phyloP scores from a whole-genome alignment of 345 rosid genomes.

The Camelina laxa region DNA sequence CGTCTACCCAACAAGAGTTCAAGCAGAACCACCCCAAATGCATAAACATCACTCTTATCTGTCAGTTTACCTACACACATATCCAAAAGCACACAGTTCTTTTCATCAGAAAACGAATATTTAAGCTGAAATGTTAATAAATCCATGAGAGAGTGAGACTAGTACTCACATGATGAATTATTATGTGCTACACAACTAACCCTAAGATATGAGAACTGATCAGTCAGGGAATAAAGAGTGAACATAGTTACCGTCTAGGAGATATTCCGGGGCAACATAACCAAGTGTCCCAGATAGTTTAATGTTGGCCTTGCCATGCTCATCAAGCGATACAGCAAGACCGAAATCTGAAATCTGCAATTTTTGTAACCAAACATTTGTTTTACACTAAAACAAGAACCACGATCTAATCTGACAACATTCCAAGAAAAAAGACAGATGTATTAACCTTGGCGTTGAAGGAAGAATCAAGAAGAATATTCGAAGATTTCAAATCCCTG shows the following conservation, averaged over 20 bases:
- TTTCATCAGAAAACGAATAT: neutral
- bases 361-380: conserved; percentile 1
- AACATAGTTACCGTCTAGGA: conserved; percentile 66
- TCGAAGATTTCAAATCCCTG: conserved; percentile 95
- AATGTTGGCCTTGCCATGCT: conserved; percentile 60
- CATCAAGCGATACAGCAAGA: conserved; percentile 75
- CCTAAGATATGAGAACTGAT: neutral
- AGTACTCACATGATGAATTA: neutral
- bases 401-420: neutral
- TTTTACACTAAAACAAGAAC: conserved; percentile 1
- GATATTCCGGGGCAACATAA: conserved; percentile 92
- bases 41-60: conserved; percentile 96
- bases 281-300: conserved; percentile 96
- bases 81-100: conserved; percentile 34
- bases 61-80: conserved; percentile 69
- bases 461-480: conserved; percentile 85
- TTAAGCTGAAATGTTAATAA: neutral
- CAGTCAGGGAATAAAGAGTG: neutral
- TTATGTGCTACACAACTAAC: neutral
- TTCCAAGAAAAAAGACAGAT: neutral
- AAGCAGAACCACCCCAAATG: conserved; percentile 90
- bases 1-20: conserved; percentile 83
- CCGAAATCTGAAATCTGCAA: conserved; percentile 94
- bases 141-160: neutral
- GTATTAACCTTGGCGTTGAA: conserved; percentile 85